Evolutionary conservation across 1,139 yeast genomes (phyloP).

Genomic region (Kurtzmaniella natalensis): DNA sequence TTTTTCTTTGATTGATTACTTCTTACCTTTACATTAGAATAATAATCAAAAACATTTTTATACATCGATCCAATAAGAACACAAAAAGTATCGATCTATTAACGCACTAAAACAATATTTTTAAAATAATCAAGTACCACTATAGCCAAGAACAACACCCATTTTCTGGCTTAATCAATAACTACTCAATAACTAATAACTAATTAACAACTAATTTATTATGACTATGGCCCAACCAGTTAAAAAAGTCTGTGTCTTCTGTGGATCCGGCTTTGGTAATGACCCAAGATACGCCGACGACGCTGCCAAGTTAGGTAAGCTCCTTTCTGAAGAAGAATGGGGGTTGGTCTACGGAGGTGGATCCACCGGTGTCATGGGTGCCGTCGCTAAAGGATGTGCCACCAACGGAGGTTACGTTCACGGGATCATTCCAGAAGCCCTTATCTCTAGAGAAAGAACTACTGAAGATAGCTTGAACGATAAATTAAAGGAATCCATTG

Average conservation of each 20-base stretch:
- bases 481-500: constrained; percentile 40
- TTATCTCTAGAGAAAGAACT: constrained; percentile 70
- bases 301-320: constrained; percentile 57
- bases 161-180: no score
- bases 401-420: constrained; percentile 70
- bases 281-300: constrained; percentile 45
- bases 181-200: neutral
- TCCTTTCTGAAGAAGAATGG: constrained; percentile 58
- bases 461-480: constrained; percentile 43
- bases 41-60: no score
- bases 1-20: no score
- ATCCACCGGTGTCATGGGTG: constrained; percentile 83
- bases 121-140: no score
- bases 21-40: no score
- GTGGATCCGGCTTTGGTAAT: constrained; percentile 78
- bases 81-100: no score
- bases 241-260: constrained; percentile 72
- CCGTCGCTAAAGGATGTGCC: constrained; percentile 71
- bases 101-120: no score
- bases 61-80: no score
- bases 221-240: constrained; percentile 17
- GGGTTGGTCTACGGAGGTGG: constrained; percentile 92
- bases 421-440: constrained; percentile 82
- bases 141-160: no score
- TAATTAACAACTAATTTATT: constrained; percentile 5